Evolutionary conservation across 2,329 filamentous ascomycete species (phyloP), one percentile per base, ranked within the genome.

Genomic region (Pseudophaeomoniella oleicola): DNA sequence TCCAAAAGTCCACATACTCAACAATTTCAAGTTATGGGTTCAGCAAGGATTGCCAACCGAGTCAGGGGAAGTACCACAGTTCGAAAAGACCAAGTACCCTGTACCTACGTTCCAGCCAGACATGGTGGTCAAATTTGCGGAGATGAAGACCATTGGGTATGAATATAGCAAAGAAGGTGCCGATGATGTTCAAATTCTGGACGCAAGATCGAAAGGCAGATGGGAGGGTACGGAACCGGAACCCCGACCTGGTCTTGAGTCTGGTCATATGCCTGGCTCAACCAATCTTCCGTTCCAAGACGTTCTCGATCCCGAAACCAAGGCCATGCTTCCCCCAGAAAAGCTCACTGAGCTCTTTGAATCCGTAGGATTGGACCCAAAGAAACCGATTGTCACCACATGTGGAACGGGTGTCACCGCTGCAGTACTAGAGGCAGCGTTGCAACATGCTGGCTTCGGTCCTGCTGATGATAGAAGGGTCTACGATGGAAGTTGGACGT

Each of bases 401-500:
- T 98, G 90, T 50, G 90, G 90, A 10, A 94, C 87, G 4, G 90
- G 90, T 19, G 88, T 98, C 36, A 96, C 87, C 9, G 90, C 90
- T 5, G 84, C 83, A 13, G 74, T 94, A 31, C 75, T 98, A 30
- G 90, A 98, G 53, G 80, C 86, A 27, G 90, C 86, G 2, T 62
- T 98, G 37, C 75, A 74, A 18, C 77, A 85, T 56, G 84, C 87
- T 15, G 78, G 77, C 2, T 87, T 76, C 52, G 82, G 81, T 2
- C 64, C 72, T 3, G 59, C 71, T 0, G 70, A 77, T 42, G 72
- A 72, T 37, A 73, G 83, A 46, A 78, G 72, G 52, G 68, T 98
- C 15, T 98, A 98, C 51, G 90, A 98, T 56, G 90, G 90, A 34
- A 94, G 87, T 58, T 98, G 90, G 90, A 96, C 90, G 72, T 93